Percentiles rank a stretch among this genome's conserved stretches.
Evolutionary conservation across 1,139 yeast genomes (phyloP).

Genomic region (Sugiyamaella pinicola): DNA sequence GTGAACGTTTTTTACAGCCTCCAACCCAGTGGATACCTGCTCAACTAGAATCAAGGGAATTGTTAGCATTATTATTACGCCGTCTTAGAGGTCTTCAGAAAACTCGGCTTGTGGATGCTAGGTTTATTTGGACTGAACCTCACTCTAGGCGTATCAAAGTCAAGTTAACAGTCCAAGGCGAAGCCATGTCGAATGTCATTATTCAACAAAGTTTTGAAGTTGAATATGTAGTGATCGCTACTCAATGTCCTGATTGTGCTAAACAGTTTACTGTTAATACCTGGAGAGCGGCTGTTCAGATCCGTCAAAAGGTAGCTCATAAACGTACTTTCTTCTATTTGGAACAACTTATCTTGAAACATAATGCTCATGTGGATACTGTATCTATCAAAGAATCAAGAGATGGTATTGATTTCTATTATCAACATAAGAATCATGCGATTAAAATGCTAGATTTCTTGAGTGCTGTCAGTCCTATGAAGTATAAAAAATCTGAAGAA

Average conservation of each 20-base stretch:
- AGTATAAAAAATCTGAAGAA: conserved; percentile 84
- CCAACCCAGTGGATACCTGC: conserved; percentile 94
- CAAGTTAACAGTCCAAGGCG: conserved; percentile 94
- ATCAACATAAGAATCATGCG: conserved; percentile 87
- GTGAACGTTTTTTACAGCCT: conserved; percentile 94
- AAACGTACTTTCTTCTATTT: conserved; percentile 92
- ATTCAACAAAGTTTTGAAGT: conserved; percentile 95
- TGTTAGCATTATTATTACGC: conserved; percentile 85
- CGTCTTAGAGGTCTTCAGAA: conserved; percentile 85
- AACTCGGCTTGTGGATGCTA: conserved; percentile 89
- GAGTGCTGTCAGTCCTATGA: conserved; percentile 83
- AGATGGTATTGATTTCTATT: conserved; percentile 95
- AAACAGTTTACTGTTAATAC: conserved; percentile 93
- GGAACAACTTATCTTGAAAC: conserved; percentile 91
- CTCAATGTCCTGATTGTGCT: conserved; percentile 99
- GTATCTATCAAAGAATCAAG: conserved; percentile 88
- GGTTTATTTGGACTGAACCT: conserved; percentile 98
- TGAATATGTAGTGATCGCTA: conserved; percentile 89
- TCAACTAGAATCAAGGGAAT: conserved; percentile 87
- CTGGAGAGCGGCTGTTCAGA: conserved; percentile 97
- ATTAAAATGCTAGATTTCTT: conserved; percentile 91
- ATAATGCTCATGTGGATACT: conserved; percentile 93
- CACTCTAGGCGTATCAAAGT: conserved; percentile 93
- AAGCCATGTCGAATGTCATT: conserved; percentile 88
- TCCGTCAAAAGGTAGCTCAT: conserved; percentile 95